Evolutionary conservation across 2,329 filamentous ascomycete species (phyloP).

Genomic region (Lasiodiplodia sp.): DNA sequence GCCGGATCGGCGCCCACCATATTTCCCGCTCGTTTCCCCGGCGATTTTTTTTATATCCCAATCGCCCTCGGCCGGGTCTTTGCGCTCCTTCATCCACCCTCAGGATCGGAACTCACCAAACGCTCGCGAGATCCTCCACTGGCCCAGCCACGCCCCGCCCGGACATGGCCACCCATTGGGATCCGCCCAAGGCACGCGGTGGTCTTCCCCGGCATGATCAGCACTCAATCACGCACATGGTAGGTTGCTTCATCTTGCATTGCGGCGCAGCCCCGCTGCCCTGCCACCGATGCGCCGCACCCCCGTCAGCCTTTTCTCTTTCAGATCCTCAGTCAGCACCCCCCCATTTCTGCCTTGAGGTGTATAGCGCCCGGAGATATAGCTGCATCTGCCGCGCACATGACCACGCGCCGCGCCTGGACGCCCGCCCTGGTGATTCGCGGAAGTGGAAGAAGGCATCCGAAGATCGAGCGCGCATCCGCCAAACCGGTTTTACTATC

Average conservation of each 20-base stretch:
- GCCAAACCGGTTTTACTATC: conserved; percentile 20
- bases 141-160: not conserved
- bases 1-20: conserved; percentile 22
- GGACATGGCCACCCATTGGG: conserved; percentile 15
- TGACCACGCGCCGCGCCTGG: conserved; percentile 13
- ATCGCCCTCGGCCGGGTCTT: conserved; percentile 3
- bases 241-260: conserved; percentile 28
- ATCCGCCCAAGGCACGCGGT: conserved; percentile 11
- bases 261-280: conserved; percentile 12
- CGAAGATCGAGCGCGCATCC: conserved; percentile 26
- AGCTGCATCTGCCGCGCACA: conserved; percentile 13
- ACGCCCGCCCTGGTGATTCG: conserved; percentile 14
- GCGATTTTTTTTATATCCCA: conserved; percentile 15
- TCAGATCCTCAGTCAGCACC: conserved; percentile 16
- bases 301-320: conserved; percentile 6
- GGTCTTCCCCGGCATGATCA: conserved; percentile 20
- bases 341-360: not conserved
- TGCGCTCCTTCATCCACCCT: conserved; percentile 4
- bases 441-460: conserved; percentile 23
- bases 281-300: not conserved
- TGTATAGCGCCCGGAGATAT: conserved; percentile 18
- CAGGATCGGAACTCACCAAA: not conserved
- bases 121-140: conserved; percentile 1
- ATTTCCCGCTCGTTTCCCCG: conserved; percentile 25
- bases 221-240: conserved; percentile 26